Conservation (phyloP, 352 stramenopile genomes). For the Globisporangium nagaii region DNA sequence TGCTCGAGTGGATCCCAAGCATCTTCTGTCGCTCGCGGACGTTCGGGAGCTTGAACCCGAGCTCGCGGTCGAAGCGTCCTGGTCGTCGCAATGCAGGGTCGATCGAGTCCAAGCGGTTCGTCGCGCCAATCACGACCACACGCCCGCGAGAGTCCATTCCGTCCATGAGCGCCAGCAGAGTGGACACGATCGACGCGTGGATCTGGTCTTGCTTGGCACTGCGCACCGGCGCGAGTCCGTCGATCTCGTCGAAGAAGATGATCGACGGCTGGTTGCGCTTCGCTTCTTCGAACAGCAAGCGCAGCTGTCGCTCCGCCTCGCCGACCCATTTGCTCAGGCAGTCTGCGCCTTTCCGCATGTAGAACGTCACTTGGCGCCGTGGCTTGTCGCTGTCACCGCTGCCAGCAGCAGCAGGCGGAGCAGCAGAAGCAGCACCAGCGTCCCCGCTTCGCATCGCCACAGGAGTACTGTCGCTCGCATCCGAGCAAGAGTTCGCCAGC, state of each 20-base stretch:
- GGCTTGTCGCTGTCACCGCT: conserved; percentile 12
- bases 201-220: conserved; percentile 94
- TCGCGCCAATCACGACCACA: conserved; percentile 97
- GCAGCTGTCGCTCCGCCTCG: conserved; percentile 88
- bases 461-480: conserved; percentile 16
- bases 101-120: conserved; percentile 95
- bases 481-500: conserved; percentile 83
- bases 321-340: conserved; percentile 91
- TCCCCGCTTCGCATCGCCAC: conserved; percentile 7
- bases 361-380: conserved; percentile 86
- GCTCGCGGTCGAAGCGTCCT: conserved; percentile 90
- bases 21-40: conserved; percentile 79
- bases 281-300: conserved; percentile 89
- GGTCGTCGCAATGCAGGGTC: conserved; percentile 93
- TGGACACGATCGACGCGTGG: conserved; percentile 91
- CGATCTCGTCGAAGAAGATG: conserved; percentile 95
- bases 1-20: conserved; percentile 82
- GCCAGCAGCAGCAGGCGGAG: not conserved
- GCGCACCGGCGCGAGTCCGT: conserved; percentile 88
- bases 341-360: conserved; percentile 92
- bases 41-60: conserved; percentile 88
- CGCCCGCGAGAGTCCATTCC: conserved; percentile 81
- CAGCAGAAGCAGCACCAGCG: conserved; percentile 9
- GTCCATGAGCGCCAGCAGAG: conserved; percentile 91
- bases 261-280: conserved; percentile 89